Percentiles rank a stretch among this genome's conserved stretches.
These are phyloP conservation scores for Solanum bulbocastanum DNA, from an alignment of 257 asterid genomes.

Conservation along the genomic window DNA sequence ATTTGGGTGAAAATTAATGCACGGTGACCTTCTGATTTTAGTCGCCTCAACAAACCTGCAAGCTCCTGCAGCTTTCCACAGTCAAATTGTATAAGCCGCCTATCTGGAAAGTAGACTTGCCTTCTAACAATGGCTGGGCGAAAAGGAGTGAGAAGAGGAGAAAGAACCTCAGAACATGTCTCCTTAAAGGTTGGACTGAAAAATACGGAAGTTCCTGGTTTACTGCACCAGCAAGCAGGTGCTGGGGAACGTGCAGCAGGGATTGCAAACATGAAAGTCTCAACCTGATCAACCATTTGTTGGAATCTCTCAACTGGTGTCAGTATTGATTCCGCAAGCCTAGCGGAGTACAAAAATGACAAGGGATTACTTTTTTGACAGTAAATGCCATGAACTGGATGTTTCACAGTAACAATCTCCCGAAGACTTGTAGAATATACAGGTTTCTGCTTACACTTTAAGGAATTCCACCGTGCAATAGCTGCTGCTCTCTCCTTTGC, in stretches of 20 bases:
- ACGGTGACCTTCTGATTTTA: constrained; percentile 90
- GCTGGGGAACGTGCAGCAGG: constrained; percentile 98
- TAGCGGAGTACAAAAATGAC: constrained; percentile 54
- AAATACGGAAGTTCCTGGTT: constrained; percentile 58
- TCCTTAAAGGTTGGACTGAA: constrained; percentile 42
- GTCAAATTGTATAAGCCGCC: constrained; percentile 95
- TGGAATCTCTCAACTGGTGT: constrained; percentile 82
- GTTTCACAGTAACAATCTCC: constrained; percentile 59
- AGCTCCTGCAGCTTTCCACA: constrained; percentile 98
- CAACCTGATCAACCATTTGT: constrained; percentile 66
- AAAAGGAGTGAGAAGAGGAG: constrained; percentile 73
- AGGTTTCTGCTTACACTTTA: constrained; percentile 84
- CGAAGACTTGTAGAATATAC: constrained; percentile 61
- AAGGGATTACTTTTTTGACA: constrained; percentile 40
- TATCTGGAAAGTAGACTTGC: constrained; percentile 98
- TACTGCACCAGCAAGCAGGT: constrained; percentile 92
- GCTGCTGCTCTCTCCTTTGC: constrained; percentile 68
- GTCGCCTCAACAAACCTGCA: constrained; percentile 75
- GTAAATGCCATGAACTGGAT: constrained; percentile 55
- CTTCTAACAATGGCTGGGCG: constrained; percentile 95
- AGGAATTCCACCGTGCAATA: constrained; percentile 91
- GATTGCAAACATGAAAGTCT: constrained; percentile 93
- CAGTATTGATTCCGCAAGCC: constrained; percentile 62
- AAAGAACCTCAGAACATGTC: constrained; percentile 46
- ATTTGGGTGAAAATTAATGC: constrained; percentile 97